Conservation (phyloP, 2,329 filamentous ascomycete species). For the Fusarium sp. region DNA sequence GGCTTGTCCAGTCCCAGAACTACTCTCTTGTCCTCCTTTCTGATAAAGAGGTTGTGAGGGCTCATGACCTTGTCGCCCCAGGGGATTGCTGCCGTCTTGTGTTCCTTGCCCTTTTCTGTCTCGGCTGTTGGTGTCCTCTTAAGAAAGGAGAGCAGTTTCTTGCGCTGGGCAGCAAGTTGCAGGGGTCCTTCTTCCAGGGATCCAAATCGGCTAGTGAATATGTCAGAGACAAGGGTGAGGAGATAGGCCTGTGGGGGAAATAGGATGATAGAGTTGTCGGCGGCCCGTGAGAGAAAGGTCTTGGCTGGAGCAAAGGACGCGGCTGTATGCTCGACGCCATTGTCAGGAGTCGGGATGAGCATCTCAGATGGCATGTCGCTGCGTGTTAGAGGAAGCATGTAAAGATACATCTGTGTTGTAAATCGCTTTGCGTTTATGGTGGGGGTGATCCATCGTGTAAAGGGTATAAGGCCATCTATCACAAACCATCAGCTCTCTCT, state of each 20-base stretch:
- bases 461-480: constrained; percentile 77
- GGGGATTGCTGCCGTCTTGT: constrained; percentile 60
- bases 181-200: constrained; percentile 43
- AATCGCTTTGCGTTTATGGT: constrained; percentile 79
- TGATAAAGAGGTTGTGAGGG: constrained; percentile 61
- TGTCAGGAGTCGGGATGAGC: constrained; percentile 78
- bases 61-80: constrained; percentile 74
- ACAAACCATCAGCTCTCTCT: constrained; percentile 14
- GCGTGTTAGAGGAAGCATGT: constrained; percentile 75
- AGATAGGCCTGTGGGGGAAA: constrained; percentile 93
- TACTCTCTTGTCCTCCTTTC: constrained; percentile 58
- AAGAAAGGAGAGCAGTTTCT: constrained; percentile 67
- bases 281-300: constrained; percentile 76
- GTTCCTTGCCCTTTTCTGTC: constrained; percentile 53
- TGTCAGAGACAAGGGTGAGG: constrained; percentile 67
- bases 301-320: constrained; percentile 80
- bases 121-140: constrained; percentile 56
- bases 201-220: constrained; percentile 57
- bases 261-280: constrained; percentile 77
- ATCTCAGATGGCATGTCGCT: constrained; percentile 57
- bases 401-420: constrained; percentile 97
- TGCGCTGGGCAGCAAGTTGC: constrained; percentile 62
- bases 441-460: constrained; percentile 94
- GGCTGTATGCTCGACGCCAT: constrained; percentile 74
- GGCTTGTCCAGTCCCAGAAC: constrained; percentile 71